These are phyloP conservation scores for Protostelium mycophagum DNA, from an alignment of 78 protist genomes.

Conservation along the genomic window DNA sequence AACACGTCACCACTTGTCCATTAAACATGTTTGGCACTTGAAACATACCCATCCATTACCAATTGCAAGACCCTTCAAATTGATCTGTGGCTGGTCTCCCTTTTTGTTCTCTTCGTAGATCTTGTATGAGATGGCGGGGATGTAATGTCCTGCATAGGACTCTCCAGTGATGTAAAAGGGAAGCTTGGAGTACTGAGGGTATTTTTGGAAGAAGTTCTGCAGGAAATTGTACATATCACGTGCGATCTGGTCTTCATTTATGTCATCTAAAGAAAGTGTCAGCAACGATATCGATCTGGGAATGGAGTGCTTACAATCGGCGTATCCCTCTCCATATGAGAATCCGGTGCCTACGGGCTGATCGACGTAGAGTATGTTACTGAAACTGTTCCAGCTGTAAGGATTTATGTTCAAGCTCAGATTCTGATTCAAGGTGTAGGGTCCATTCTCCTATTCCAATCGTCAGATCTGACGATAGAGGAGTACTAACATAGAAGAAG, in stretches of 20 bases:
- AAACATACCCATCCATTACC: constrained; percentile 66
- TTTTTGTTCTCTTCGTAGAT: constrained; percentile 28
- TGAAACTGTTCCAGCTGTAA: constrained; percentile 39
- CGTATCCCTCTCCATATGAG: constrained; percentile 12
- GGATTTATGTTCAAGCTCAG: constrained; percentile 19
- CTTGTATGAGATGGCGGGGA: constrained; percentile 45
- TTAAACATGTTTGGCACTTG: background rate
- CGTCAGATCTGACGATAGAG: background rate
- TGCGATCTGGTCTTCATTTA: constrained; percentile 50
- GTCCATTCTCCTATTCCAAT: constrained; percentile 66
- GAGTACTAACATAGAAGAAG: constrained; percentile 16
- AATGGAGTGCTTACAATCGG: background rate
- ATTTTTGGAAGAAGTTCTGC: constrained; percentile 12
- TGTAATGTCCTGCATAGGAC: constrained; percentile 79
- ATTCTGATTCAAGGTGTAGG: constrained; percentile 35
- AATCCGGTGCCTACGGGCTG: constrained; percentile 75
- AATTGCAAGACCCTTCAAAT: constrained; percentile 46
- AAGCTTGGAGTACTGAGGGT: constrained; percentile 21
- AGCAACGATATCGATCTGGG: background rate
- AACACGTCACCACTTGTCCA: background rate
- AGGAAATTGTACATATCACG: constrained; percentile 23
- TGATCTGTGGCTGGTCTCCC: constrained; percentile 3
- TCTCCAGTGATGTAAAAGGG: constrained; percentile 64
- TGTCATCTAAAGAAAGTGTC: background rate
- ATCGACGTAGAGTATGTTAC: constrained; percentile 39